Evolutionary conservation across 208 protist genomes (phyloP).

Genomic region (Wallacemonas rigidus): DNA sequence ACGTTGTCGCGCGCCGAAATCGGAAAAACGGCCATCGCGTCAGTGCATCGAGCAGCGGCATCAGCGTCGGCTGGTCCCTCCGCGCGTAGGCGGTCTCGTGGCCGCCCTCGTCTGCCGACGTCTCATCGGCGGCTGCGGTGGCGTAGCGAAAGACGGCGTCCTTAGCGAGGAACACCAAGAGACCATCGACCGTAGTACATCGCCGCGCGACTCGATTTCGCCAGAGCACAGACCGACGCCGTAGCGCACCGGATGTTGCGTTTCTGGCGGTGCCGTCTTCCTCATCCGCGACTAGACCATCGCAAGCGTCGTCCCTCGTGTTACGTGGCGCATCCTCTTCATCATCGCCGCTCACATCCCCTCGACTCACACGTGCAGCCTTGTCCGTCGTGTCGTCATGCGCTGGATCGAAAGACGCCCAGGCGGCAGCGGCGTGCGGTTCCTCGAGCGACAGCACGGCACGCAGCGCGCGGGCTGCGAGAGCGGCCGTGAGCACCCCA

Average conservation of each 20-base stretch:
- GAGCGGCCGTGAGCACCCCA: constrained; percentile 14
- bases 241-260: too few relatives aligned
- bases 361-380: neutral
- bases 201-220: neutral
- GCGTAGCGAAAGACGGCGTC: neutral
- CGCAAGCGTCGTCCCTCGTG: neutral
- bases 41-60: neutral
- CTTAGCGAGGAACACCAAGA: constrained; percentile 1
- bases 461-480: constrained; percentile 21
- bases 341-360: neutral
- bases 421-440: neutral
- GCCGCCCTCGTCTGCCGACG: too few relatives aligned
- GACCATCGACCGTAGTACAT: constrained; percentile 1
- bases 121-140: neutral
- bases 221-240: neutral
- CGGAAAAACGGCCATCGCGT: neutral
- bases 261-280: too few relatives aligned
- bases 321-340: too few relatives aligned
- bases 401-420: neutral
- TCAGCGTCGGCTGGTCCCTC: too few relatives aligned
- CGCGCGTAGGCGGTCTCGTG: too few relatives aligned
- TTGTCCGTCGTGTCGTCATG: neutral
- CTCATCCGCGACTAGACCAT: neutral
- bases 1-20: constrained; percentile 4
- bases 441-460: constrained; percentile 1